Conservation (phyloP, 768 basidiomycete genomes). For the Trametes cubensis region DNA sequence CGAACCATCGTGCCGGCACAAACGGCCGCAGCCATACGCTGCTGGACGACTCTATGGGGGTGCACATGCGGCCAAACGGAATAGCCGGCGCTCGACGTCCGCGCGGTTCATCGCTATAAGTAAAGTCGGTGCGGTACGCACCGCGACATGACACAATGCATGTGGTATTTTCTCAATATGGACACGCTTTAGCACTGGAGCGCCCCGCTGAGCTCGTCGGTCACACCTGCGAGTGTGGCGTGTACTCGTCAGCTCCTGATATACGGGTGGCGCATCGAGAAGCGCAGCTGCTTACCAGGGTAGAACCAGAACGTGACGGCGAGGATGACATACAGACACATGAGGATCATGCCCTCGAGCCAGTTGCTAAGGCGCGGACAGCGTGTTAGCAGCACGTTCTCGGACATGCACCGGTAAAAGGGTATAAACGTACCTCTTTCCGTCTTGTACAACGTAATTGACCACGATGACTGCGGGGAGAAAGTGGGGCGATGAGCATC, state of each 20-base stretch:
- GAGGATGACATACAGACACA: slow-evolving; percentile 64
- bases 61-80: no score
- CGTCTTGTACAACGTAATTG: slow-evolving; percentile 86
- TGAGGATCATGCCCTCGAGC: slow-evolving; percentile 81
- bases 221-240: background rate
- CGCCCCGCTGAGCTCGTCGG: background rate
- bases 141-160: background rate
- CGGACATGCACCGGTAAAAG: background rate
- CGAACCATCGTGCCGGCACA: no score
- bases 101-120: background rate
- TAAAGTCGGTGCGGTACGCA: background rate
- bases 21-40: no score
- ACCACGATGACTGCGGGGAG: slow-evolving; percentile 39
- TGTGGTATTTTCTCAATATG: background rate
- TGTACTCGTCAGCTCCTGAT: background rate
- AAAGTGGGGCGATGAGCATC: slow-evolving; percentile 43
- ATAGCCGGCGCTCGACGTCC: no score
- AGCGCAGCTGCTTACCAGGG: slow-evolving; percentile 39
- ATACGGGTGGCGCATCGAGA: background rate
- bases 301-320: slow-evolving; percentile 58
- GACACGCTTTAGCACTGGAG: background rate
- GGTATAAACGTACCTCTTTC: slow-evolving; percentile 52
- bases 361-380: slow-evolving; percentile 54
- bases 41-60: no score
- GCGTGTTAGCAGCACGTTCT: background rate